Conservation (phyloP, 2,329 filamentous ascomycete genomes). For the Colletotrichum euphorbiae region DNA sequence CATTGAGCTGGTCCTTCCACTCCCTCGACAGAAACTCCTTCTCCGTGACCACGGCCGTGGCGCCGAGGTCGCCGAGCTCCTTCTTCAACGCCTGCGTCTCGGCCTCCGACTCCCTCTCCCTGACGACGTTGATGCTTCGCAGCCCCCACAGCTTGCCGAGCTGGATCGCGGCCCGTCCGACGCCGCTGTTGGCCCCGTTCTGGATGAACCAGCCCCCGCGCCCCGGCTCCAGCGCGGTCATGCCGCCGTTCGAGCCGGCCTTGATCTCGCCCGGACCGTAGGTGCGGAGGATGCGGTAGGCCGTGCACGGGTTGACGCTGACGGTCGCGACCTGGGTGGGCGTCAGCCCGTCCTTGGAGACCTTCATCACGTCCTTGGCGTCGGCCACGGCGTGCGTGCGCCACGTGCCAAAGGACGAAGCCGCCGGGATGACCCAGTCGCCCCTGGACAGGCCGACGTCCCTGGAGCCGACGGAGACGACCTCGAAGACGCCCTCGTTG, state of each 20-base stretch:
- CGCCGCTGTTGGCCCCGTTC: constrained; percentile 95
- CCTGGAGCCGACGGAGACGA: constrained; percentile 75
- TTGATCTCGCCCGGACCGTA: constrained; percentile 68
- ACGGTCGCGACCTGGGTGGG: constrained; percentile 87
- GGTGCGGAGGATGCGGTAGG: constrained; percentile 91
- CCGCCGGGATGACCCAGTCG: constrained; percentile 93
- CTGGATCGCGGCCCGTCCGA: constrained; percentile 92
- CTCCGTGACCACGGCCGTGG: constrained; percentile 68
- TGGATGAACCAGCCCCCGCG: constrained; percentile 92
- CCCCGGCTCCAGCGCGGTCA: constrained; percentile 57
- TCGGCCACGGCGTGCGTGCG: constrained; percentile 85
- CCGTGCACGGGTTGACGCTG: constrained; percentile 92
- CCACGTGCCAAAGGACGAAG: constrained; percentile 91
- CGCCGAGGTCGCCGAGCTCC: constrained; percentile 67
- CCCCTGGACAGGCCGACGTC: constrained; percentile 71
- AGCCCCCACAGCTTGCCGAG: constrained; percentile 87
- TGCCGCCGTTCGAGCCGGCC: constrained; percentile 54
- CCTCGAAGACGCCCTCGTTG: constrained; percentile 94
- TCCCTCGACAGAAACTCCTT: constrained; percentile 66
- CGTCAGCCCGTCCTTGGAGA: constrained; percentile 78
- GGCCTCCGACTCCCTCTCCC: constrained; percentile 73
- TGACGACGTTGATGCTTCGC: constrained; percentile 89
- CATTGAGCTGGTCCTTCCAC: constrained; percentile 70
- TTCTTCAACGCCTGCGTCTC: constrained; percentile 70
- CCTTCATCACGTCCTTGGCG: constrained; percentile 69